Evolutionary conservation across 1,284 basidiomycete genomes (phyloP).

Genomic region (Rhodotorula mucilaginosa): DNA sequence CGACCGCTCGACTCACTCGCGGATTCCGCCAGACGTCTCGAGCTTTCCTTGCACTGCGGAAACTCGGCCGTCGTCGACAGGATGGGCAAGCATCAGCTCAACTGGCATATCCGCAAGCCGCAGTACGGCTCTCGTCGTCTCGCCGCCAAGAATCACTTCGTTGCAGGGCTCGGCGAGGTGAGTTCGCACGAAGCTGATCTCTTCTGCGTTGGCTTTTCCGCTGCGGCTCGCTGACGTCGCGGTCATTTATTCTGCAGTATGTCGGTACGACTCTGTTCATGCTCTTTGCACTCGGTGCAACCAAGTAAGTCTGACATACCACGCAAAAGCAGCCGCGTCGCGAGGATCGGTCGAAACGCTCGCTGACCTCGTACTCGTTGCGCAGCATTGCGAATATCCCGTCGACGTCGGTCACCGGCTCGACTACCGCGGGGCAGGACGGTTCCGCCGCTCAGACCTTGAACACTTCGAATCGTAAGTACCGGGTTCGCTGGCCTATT

Average conservation of each 20-base stretch:
- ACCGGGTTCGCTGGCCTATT: no score
- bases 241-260: slow-evolving; percentile 11
- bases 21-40: no score
- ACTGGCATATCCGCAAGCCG: slow-evolving; percentile 9
- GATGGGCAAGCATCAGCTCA: not conserved
- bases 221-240: not conserved
- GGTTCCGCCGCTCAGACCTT: no score
- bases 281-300: slow-evolving; percentile 18
- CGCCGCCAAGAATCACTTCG: slow-evolving; percentile 20
- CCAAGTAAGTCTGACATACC: not conserved
- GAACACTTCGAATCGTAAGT: no score
- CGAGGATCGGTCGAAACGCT: not conserved
- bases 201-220: no score
- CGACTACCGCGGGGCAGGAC: no score
- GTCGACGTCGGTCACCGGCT: no score
- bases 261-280: slow-evolving; percentile 33
- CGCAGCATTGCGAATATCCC: no score
- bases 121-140: slow-evolving; percentile 4
- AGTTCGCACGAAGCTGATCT: no score
- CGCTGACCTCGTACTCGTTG: no score
- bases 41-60: not conserved
- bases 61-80: not conserved
- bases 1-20: not conserved
- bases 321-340: not conserved
- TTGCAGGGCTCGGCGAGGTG: slow-evolving; percentile 34